phyloP scores from a whole-genome alignment of 495 filamentous ascomycete genomes.

The Neurospora discreta region DNA sequence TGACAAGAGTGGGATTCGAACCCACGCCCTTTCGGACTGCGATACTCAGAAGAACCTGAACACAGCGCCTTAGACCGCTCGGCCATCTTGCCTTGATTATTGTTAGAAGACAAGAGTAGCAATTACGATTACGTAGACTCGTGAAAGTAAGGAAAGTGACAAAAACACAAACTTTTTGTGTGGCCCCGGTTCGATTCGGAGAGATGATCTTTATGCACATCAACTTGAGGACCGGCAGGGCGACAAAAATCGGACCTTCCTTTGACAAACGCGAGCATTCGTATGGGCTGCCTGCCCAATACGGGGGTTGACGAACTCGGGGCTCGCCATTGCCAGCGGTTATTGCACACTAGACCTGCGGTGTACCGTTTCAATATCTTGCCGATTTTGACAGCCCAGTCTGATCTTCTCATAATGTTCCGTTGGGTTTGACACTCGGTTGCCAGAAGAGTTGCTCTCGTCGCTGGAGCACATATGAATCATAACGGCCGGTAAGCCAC shows the following conservation, averaged over 20 bases:
- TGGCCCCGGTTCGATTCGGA: slow-evolving; percentile 18
- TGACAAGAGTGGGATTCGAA: slow-evolving; percentile 12
- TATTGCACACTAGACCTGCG: slow-evolving; percentile 5
- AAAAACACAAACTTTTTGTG: too few species aligned
- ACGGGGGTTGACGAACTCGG: slow-evolving; percentile 11
- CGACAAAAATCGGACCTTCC: slow-evolving; percentile 2
- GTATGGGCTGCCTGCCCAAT: slow-evolving; percentile 7
- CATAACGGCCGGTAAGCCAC: too few species aligned
- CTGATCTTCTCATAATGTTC: slow-evolving; percentile 5
- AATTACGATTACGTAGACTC: too few species aligned
- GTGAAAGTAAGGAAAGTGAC: too few species aligned
- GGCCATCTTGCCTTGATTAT: too few species aligned
- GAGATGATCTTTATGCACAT: slow-evolving; percentile 19
- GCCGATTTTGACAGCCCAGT: slow-evolving; percentile 1
- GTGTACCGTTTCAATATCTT: slow-evolving; percentile 16
- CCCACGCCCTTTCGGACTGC: slow-evolving; percentile 6
- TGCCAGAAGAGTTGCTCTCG: slow-evolving; percentile 19
- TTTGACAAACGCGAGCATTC: slow-evolving; percentile 6
- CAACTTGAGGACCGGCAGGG: slow-evolving; percentile 13
- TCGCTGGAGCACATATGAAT: too few species aligned
- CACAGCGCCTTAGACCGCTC: not conserved
- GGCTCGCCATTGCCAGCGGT: slow-evolving; percentile 19
- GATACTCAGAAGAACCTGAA: not conserved
- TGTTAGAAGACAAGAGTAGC: fast-evolving
- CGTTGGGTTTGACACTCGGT: slow-evolving; percentile 10